A percentile compares a stretch with the other conserved stretches of the same genome.
Conservation (phyloP, 225 moss, liverwort and hornwort genomes). For the Antitrichia curtipendula region DNA sequence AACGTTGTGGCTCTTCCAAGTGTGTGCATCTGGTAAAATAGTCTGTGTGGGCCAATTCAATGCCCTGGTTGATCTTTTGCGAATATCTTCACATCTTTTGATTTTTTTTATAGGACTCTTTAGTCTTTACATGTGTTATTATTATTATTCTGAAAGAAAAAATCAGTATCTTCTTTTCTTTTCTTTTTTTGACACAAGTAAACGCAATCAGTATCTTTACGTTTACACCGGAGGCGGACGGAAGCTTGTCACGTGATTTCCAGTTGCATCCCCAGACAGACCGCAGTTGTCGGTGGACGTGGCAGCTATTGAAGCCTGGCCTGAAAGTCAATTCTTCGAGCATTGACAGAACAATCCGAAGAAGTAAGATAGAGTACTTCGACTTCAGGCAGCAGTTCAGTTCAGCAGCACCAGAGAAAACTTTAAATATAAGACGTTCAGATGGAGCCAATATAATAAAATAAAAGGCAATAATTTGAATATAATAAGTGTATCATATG, state of each 20-base stretch:
- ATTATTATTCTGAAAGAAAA: neutral
- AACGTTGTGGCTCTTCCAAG: neutral
- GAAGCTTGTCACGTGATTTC: neutral
- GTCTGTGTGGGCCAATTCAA: neutral
- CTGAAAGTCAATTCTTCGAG: neutral
- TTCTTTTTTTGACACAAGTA: too few species aligned
- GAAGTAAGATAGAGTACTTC: neutral
- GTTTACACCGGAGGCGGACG: neutral
- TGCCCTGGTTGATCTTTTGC: neutral
- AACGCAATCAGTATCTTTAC: neutral
- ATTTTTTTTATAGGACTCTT: neutral
- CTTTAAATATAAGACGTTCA: neutral
- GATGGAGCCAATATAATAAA: neutral
- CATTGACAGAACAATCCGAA: neutral
- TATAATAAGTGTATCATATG: neutral
- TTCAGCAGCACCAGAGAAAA: neutral
- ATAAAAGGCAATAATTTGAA: neutral
- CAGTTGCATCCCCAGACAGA: neutral
- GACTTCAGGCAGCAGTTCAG: too few species aligned
- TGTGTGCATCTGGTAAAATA: neutral
- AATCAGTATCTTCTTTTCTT: too few species aligned
- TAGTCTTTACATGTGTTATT: neutral
- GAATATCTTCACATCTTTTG: neutral
- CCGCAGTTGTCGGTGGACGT: neutral
- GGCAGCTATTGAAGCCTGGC: neutral